Evolutionary conservation across 2,329 filamentous ascomycete genomes (phyloP), one percentile per base, ranked within the genome.

Genomic region (Paecilomyces formosus): DNA sequence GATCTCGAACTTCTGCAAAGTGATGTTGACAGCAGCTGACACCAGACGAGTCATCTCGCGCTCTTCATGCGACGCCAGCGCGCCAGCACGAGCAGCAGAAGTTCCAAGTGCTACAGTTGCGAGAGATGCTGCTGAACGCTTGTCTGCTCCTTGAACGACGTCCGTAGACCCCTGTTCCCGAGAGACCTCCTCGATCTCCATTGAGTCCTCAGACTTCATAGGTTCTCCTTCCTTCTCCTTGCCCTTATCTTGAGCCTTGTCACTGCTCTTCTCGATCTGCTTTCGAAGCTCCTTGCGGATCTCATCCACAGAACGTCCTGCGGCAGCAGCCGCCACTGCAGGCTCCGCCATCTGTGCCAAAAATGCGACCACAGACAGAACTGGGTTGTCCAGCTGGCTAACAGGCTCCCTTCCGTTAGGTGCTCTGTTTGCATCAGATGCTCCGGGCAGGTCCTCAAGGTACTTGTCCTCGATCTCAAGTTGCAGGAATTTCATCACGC

Each of bases 401-500:
- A 97, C 94, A 0, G 94, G 94, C 53, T 96, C 82, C 61, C 91
- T 87, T 8, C 92, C 92, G 60, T 88, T 84, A 55, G 90, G 83
- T 58, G 85, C 83, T 33, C 88, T 88, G 35, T 94, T 79, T 57
- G 89, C 78, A 7, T 85, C 83, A 78, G 83, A 11, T 80, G 81
- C 54, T 51, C 78, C 74, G 7, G 82, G 80, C 67, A 93, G 87
- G 7, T 90, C 86, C 67, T 97, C 92, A 9, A 97, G 80, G 70
- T 97, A 99, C 73, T 96, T 95, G 78, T 97, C 93, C 73, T 97
- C 94, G 62, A 99, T 99, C 65, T 97, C 93, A 35, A 99, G 81
- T 70, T 97, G 92, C 63, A 99, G 76, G 79, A 99, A 99, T 72
- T 97, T 94, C 66, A 97, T 82, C 15, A 97, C 93, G 72, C 94